These are phyloP conservation scores for Haematococcus lacustris DNA, from an alignment of 139 green algal species.

Conservation along the genomic window DNA sequence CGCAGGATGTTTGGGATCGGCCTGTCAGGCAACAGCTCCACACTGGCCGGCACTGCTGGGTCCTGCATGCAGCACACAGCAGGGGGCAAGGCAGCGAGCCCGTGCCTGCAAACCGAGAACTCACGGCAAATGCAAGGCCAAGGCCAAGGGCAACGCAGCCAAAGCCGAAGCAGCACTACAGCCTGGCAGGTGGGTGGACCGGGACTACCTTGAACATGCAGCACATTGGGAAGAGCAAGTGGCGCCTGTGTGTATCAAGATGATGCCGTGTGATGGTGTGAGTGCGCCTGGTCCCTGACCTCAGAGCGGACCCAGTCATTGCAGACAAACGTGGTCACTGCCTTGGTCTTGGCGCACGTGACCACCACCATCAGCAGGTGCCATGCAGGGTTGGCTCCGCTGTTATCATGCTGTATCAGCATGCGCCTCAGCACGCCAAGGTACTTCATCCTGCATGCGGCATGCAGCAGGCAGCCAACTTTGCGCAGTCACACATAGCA, in stretches of 20 bases:
- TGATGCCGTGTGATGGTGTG: not conserved
- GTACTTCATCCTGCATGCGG: constrained; percentile 12
- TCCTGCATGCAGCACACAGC: constrained; percentile 19
- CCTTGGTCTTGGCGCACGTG: constrained; percentile 18
- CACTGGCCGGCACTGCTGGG: constrained; percentile 11
- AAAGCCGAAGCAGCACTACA: too few relatives aligned
- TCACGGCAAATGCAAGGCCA: too few relatives aligned
- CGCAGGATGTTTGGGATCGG: constrained; percentile 11
- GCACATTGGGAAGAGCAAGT: too few relatives aligned
- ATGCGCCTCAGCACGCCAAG: constrained; percentile 24
- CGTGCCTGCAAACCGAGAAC: too few relatives aligned
- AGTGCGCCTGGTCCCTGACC: not conserved
- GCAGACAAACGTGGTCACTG: constrained; percentile 16
- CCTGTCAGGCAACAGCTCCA: constrained; percentile 31
- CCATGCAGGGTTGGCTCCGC: constrained; percentile 36
- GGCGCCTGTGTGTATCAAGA: too few relatives aligned
- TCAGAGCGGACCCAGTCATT: constrained; percentile 17
- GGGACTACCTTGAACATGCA: too few relatives aligned
- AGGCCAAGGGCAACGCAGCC: too few relatives aligned
- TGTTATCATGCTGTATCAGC: constrained; percentile 44
- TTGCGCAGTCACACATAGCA: not conserved
- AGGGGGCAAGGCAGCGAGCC: too few relatives aligned
- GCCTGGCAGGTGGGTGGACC: too few relatives aligned
- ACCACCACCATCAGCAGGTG: constrained; percentile 44
- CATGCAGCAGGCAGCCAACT: not conserved